These are phyloP conservation scores for Sabuloglossum arenarium DNA, from an alignment of 495 filamentous ascomycete genomes.

Conservation along the genomic window DNA sequence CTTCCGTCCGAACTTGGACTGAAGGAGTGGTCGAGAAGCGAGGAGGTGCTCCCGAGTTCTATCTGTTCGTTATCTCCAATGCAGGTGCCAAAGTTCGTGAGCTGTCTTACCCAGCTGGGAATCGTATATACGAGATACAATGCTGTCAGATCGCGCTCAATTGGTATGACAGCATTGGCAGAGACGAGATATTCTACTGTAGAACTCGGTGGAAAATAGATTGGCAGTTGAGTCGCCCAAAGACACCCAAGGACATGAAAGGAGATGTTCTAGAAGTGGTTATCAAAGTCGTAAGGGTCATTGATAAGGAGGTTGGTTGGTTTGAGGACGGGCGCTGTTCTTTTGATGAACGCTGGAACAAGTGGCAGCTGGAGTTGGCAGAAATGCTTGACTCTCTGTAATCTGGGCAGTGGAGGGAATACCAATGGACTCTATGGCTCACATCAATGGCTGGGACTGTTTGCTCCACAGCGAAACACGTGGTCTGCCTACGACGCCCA, in stretches of 20 bases:
- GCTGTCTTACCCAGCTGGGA: background rate
- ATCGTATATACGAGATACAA: background rate
- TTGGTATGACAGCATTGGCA: background rate
- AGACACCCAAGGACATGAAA: background rate
- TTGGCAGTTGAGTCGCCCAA: background rate
- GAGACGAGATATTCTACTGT: background rate
- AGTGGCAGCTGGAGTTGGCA: background rate
- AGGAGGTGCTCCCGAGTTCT: background rate
- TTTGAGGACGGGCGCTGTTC: background rate
- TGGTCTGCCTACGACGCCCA: too few relatives aligned
- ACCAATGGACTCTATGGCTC: too few relatives aligned
- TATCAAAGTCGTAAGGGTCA: background rate
- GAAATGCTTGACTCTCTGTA: background rate
- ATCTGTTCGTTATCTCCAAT: background rate
- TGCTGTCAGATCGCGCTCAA: background rate
- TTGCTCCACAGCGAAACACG: too few relatives aligned
- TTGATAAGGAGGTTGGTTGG: background rate
- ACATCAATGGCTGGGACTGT: too few relatives aligned
- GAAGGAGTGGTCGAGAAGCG: background rate
- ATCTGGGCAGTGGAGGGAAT: too few relatives aligned
- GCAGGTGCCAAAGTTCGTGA: background rate
- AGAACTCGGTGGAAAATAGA: background rate
- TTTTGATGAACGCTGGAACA: background rate
- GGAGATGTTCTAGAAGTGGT: background rate
- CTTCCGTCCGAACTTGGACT: background rate